Evolutionary conservation across 208 protist genomes (phyloP), one percentile per base, ranked within the genome.

Genomic region (Giardia muris): DNA sequence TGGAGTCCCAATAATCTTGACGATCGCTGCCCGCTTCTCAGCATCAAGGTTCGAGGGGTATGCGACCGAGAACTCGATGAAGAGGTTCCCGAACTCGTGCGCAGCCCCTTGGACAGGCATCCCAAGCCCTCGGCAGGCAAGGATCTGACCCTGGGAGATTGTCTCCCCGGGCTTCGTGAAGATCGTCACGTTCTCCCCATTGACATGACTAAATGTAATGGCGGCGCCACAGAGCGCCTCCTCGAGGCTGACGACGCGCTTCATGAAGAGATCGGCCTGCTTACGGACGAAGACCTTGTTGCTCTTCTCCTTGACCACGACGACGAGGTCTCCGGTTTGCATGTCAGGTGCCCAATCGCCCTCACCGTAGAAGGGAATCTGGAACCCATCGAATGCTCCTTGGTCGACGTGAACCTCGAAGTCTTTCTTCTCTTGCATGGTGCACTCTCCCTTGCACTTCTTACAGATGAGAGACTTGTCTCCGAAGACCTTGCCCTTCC

Each of bases 211-310:
- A 4, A 90, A 3, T 4, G 1, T 90, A 47, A 48, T 67, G 43
- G 10, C 19, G 10, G 45, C 43, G 1, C 87, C 87, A n/a, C 87
- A 90, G 42, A 90, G 2, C 4, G 87, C n/a, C 45, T 90, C 87
- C 2, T 90, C 87, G 45, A 90, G 44, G n/a, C 2, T 4, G 2
- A 90, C 48, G 4, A 43, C 87, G 30, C 48, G 46, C 2, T 43
- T 90, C 87, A 90, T 90, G 44, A 90, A 90, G 1, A 90, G 87
- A 47, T 90, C 87, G 43, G 87, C 87, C 45, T 90, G 45, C 44
- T 90, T 47, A 67, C 87, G n/a, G n/a, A 2, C n/a, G 44, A 48
- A 90, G n/a, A 45, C 1, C 45, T 2, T 47, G 2, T 90, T 22
- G n/a, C 3, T 44, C 43, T 1, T 47, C 45, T 90, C 4, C n/a